Evolutionary conservation across 1,284 basidiomycete species (phyloP), one percentile per base, ranked within the genome.

Genomic region (Volvariella volvacea): DNA sequence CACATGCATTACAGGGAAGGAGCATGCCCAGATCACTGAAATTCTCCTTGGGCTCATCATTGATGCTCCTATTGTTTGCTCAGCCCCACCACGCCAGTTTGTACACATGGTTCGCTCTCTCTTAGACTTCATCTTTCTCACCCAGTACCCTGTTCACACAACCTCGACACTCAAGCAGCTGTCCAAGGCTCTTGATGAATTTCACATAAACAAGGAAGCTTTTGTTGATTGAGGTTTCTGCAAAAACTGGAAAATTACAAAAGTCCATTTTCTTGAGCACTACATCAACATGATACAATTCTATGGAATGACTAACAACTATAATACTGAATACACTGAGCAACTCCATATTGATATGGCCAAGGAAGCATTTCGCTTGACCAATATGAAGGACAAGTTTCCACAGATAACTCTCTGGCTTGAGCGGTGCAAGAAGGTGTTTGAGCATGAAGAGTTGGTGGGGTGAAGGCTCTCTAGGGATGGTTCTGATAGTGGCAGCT

Each of bases 21-120:
- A 59, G 34, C 61, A 59, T 41, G 49, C 49, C n/a, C 53, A 62
- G 37, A 62, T 68, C 10, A 60, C 55, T 30, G 48, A 48, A 16
- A 52, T 64, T 17, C 50, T 69, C 6, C 52, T 68, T 7, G 57
- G 58, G 1, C 36, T 62, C 6, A 46, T 56, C 8, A 40, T 50
- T 12, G 54, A 52, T 28, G 30, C 30, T n/a, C 9, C 9, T 9
- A 9, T 9, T n/a, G 9, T 9, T n/a, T 9, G 9, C 9, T 9
- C 30, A 9, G 30, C 30, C 30, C 30, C 9, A 31, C n/a, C 30
- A 31, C 9, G n/a, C 9, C 9, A n/a, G 30, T n/a, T 31, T n/a
- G 30, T 31, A 31, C 30, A 31, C n/a, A n/a, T 22, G 3, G 21
- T 41, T 42, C 41, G 22, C 9, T 22, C 22, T 15, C 14, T 42